These are phyloP conservation scores for Gloeostereum incarnatum DNA, from an alignment of 768 basidiomycete species.

Conservation along the genomic window DNA sequence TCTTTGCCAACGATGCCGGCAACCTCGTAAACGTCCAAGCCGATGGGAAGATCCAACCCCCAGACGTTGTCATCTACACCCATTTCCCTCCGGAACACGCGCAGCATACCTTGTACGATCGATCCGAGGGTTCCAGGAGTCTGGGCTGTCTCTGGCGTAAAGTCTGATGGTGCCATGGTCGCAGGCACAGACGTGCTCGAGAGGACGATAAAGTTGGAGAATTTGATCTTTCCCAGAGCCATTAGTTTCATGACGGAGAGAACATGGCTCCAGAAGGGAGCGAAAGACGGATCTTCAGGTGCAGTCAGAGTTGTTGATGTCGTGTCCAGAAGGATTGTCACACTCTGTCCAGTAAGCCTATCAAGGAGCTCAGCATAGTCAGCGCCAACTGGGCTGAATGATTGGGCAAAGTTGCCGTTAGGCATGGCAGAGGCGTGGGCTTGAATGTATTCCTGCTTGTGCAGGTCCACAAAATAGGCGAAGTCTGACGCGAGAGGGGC, in stretches of 20 bases:
- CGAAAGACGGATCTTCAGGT: constrained; percentile 6
- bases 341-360: too few relatives aligned
- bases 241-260: constrained; percentile 7
- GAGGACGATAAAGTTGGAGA: constrained; percentile 5
- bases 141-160: not conserved
- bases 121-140: not conserved
- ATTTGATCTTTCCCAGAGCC: not conserved
- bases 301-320: too few relatives aligned
- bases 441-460: too few relatives aligned
- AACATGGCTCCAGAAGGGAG: constrained; percentile 4
- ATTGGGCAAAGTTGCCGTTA: too few relatives aligned
- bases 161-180: not conserved
- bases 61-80: constrained; percentile 7
- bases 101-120: not conserved
- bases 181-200: too few relatives aligned
- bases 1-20: not conserved
- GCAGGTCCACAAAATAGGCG: not conserved
- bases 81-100: constrained; percentile 2
- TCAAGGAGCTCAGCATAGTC: too few relatives aligned
- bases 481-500: not conserved
- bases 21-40: not conserved
- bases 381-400: too few relatives aligned
- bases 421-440: too few relatives aligned
- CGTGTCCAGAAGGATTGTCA: too few relatives aligned
- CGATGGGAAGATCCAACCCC: constrained; percentile 9